Base-by-base conservation (phyloP, 2,329 filamentous ascomycete species). In the Fonsecaea nubica region DNA sequence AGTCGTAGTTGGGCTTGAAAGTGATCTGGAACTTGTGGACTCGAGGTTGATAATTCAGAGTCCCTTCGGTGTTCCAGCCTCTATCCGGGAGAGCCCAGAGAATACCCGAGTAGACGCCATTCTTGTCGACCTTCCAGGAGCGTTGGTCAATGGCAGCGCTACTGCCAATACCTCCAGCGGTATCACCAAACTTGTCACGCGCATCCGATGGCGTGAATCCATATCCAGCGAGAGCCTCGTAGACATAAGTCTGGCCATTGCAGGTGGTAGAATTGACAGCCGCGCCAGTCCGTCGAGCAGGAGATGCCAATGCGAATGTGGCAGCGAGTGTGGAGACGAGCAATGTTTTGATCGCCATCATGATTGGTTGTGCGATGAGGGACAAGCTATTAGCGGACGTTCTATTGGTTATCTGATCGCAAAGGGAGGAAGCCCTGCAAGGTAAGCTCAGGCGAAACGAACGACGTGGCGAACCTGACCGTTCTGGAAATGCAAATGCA, bases 11-110 rank as follows among this genome's bases (percentile, higher is more conserved):
- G 0, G 78, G 76, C 2, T 82, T 78, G 86, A 82, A 85, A 72
- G 81, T 82, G 56, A 92, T 79, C 58, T 80, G 75, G 75, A 91
- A 88, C 74, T 90, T 89, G 76, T 92, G 90, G 33, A 92, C 82
- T 38, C 90, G 84, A 2, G 85, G 83, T 70, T 90, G 86, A 75
- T 84, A 90, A 75, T 91, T 91, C 18, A 89, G 71, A 8, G 89
- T 91, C 53, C 88, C 89, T 71, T 91, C 80, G 0, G 89, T 91
- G 74, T 92, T 92, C 84, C 90, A 92, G 42, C 90, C 90, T 66
- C 89, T 83, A 73, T 91, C 89, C 1, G 90, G 89, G 15, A 91
- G 76, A 12, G 82, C 81, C 78, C 85, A 92, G 25, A 91, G 74
- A 3, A 85, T 82, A 15, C 88, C 90, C 2, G 82, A 81, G 74